Evolutionary conservation across 2,329 filamentous ascomycete species (phyloP).

Genomic region (Calonectria montana): DNA sequence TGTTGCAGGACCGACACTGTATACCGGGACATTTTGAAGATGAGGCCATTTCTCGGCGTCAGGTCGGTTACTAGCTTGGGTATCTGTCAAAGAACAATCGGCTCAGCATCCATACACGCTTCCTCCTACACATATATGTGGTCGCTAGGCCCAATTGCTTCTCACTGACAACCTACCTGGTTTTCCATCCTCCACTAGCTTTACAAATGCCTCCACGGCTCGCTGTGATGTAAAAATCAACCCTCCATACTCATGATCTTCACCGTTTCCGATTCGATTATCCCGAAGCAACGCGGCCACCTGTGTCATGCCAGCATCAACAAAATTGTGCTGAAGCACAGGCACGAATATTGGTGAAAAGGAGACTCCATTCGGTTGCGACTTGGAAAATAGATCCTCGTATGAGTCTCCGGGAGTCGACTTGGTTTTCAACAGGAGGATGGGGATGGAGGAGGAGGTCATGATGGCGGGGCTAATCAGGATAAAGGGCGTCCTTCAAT

Average conservation of each 20-base stretch:
- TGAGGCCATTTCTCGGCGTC: conserved; percentile 58
- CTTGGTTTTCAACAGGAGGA: conserved; percentile 83
- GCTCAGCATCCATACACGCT: conserved; percentile 7
- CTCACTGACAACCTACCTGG: conserved; percentile 40
- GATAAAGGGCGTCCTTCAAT: not conserved
- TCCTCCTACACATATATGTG: not conserved
- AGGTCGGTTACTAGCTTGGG: conserved; percentile 1
- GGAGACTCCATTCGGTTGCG: conserved; percentile 46
- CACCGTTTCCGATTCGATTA: conserved; percentile 52
- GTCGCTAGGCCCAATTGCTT: not conserved
- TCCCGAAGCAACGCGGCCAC: conserved; percentile 63
- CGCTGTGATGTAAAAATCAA: conserved; percentile 87
- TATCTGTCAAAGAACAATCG: conserved; percentile 21
- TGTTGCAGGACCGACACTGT: conserved; percentile 85
- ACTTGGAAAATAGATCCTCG: conserved; percentile 70
- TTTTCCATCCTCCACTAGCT: conserved; percentile 67
- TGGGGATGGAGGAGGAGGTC: conserved; percentile 49
- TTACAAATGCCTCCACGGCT: conserved; percentile 81
- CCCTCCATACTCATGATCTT: conserved; percentile 71
- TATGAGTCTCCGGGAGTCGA: conserved; percentile 79
- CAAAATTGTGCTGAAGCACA: conserved; percentile 78
- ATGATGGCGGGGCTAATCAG: conserved; percentile 18
- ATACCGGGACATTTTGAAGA: conserved; percentile 70
- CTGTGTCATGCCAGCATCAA: conserved; percentile 66
- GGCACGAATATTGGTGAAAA: conserved; percentile 80